Base-by-base conservation (phyloP, 2,329 filamentous ascomycete species). In the Cryphonectria nitschkei region DNA sequence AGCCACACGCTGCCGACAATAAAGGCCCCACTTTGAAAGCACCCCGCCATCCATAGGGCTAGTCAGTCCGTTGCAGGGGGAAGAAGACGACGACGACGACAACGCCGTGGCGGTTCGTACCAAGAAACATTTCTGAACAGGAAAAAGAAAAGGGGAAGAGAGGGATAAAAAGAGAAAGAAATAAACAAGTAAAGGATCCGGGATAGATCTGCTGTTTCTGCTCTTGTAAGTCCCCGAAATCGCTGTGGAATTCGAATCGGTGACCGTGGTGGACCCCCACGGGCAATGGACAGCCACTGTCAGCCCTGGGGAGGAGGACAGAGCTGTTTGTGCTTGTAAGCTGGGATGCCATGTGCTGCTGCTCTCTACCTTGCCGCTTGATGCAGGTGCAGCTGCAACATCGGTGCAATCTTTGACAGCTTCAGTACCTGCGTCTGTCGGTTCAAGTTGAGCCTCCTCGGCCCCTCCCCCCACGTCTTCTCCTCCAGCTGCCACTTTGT, bases 221-320 rank as follows among this genome's bases (percentile, higher is more conserved):
- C 13, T 26, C 52, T 65, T 43, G 70, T 72, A 63, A 72, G 70
- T 72, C 54, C 56, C 63, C 68, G 41, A 67, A 39, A 8, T 63
- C 54, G 43, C 46, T 56, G 16, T 39, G 58, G 37, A 50, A n/a
- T 19, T 54, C 16, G 6, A n/a, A 43, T 68, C 60, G 60, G 67
- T 41, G 26, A 19, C 67, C 60, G 46, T 39, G 37, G 19, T 39
- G 39, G 19, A 39, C 32, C 62, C 58, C 64, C 56, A 50, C 34
- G 60, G 68, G 62, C 52, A 37, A n/a, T 43, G n/a, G 13, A 61
- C 46, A 50, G 39, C 46, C 58, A 39, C 68, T 50, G 68, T 65
- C 62, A 68, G 68, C 65, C 43, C 58, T 43, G 34, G 65, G 60
- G 60, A 52, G 37, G 54, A 52, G 41, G 52, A 39, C 6, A 22